These are phyloP conservation scores for Starmerella powellii DNA, from an alignment of 805 yeast genomes.

Conservation along the genomic window DNA sequence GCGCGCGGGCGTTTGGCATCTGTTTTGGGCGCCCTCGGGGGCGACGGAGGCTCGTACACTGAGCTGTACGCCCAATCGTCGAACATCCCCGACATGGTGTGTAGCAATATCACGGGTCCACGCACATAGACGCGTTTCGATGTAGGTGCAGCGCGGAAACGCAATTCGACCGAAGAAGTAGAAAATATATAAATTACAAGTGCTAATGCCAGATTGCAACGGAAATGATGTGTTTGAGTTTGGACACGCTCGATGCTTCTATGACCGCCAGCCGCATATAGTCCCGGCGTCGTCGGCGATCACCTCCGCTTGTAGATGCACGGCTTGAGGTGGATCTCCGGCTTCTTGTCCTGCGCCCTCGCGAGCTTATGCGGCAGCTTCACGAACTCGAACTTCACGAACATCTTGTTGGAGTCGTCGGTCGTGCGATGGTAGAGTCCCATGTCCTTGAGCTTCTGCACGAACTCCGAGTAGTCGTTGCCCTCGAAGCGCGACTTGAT, in stretches of 20 bases:
- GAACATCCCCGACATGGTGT: constrained; percentile 21
- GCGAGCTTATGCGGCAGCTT: constrained; percentile 40
- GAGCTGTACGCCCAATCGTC: constrained; percentile 30
- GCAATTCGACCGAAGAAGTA: too few relatives aligned
- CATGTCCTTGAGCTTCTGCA: constrained; percentile 52
- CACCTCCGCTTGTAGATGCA: constrained; percentile 63
- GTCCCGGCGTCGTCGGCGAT: not conserved
- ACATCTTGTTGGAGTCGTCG: constrained; percentile 83
- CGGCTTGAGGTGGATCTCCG: constrained; percentile 67
- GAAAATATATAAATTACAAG: too few relatives aligned
- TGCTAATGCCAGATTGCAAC: too few relatives aligned
- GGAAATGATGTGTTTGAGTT: too few relatives aligned
- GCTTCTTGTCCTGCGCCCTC: constrained; percentile 46
- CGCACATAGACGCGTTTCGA: too few relatives aligned
- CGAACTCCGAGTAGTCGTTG: constrained; percentile 44
- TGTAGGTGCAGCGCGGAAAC: too few relatives aligned
- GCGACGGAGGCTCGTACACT: constrained; percentile 10
- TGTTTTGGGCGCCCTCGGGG: constrained; percentile 10
- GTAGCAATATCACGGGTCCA: not conserved
- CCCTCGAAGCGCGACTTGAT: constrained; percentile 82
- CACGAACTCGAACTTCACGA: constrained; percentile 87
- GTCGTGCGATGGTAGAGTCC: constrained; percentile 86
- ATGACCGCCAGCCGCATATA: too few relatives aligned
- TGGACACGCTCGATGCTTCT: too few relatives aligned
- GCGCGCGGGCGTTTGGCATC: constrained; percentile 20